Evolutionary conservation across 345 rosid species (phyloP).

Genomic region (Psidium guajava): DNA sequence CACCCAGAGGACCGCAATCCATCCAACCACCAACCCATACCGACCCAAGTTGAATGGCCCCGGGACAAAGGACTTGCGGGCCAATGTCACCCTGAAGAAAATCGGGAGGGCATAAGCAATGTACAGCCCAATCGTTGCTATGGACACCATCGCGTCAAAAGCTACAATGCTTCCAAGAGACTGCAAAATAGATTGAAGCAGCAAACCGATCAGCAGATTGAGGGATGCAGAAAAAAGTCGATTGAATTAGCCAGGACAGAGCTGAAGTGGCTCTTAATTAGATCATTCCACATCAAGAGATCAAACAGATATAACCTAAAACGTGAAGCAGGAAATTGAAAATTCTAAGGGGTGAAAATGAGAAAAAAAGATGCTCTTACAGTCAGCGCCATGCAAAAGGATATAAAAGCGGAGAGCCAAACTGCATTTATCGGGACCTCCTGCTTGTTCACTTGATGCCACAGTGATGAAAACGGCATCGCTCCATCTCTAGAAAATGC

Average conservation of each 20-base stretch:
- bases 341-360: not conserved
- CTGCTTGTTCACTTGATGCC: conserved; percentile 86
- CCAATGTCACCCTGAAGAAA: conserved; percentile 71
- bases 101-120: conserved; percentile 91
- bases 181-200: conserved; percentile 25
- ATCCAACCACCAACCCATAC: conserved; percentile 53
- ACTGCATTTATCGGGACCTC: conserved; percentile 87
- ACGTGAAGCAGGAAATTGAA: not conserved
- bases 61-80: conserved; percentile 52
- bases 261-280: not conserved
- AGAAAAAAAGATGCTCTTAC: conserved; percentile 15
- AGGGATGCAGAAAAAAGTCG: not conserved
- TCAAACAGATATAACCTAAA: not conserved
- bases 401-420: conserved; percentile 64
- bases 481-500: conserved; percentile 99
- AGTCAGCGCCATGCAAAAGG: conserved; percentile 94
- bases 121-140: conserved; percentile 89
- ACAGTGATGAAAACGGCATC: conserved; percentile 67
- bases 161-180: conserved; percentile 89
- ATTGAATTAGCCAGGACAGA: not conserved
- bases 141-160: conserved; percentile 94
- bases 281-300: not conserved
- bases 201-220: not conserved
- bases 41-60: conserved; percentile 88
- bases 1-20: conserved; percentile 91